Conservation (phyloP, 2,329 filamentous ascomycete genomes). For the Cytospora chrysosperma region DNA sequence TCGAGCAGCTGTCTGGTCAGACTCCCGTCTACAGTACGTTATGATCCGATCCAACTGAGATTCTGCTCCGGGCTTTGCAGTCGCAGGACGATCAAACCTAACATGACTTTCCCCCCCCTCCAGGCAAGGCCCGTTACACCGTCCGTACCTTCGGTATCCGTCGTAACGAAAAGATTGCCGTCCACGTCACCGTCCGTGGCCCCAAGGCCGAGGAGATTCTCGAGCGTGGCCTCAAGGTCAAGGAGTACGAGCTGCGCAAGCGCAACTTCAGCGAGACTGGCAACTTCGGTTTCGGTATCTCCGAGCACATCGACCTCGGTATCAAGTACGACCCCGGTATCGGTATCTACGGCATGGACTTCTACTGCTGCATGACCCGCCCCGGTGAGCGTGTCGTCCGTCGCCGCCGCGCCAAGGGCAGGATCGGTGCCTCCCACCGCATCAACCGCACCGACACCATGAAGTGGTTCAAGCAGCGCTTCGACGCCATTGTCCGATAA, state of each 20-base stretch:
- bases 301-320: constrained; percentile 99
- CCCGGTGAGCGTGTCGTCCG: constrained; percentile 97
- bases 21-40: constrained; percentile 96
- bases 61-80: background rate
- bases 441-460: constrained; percentile 95
- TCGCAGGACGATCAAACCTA: background rate
- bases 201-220: constrained; percentile 98
- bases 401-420: constrained; percentile 85
- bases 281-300: constrained; percentile 99
- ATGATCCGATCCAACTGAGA: background rate
- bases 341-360: constrained; percentile 99
- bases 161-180: constrained; percentile 99
- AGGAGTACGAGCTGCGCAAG: constrained; percentile 99
- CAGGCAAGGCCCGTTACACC: constrained; percentile 99
- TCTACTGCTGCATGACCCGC: constrained; percentile 99
- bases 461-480: constrained; percentile 90
- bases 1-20: constrained; percentile 99
- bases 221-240: constrained; percentile 99
- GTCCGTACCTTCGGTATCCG: constrained; percentile 99
- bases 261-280: constrained; percentile 99
- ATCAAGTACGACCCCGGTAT: constrained; percentile 99
- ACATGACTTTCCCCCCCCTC: constrained; percentile 6
- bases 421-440: constrained; percentile 83
- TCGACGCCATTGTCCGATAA: constrained; percentile 99
- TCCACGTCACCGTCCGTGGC: constrained; percentile 98